Base-by-base conservation (phyloP, 164 flowering plant genomes). In the Piper longum region DNA sequence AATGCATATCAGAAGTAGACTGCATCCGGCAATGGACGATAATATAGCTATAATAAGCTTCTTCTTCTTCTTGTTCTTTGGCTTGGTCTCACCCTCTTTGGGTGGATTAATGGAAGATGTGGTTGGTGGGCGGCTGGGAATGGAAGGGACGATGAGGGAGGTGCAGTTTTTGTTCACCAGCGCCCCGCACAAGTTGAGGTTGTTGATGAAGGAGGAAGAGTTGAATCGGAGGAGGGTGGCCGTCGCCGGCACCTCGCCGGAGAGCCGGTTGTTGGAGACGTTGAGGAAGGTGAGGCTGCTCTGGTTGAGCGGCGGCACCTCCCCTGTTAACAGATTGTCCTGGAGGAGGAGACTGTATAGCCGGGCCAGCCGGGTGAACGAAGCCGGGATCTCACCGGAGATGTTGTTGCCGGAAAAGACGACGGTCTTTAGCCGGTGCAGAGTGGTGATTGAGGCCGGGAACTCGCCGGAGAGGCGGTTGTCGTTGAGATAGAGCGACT, bases 191-290 rank as follows among this genome's bases (percentile, higher is more conserved):
- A 91, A 87, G 43, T 69, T 67, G 0, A 67, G 12, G 59, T 91
- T 91, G 14, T 76, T 79, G 0, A 65, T 40, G 62, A 84, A 92
- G 0, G 96, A 85, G 0, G 91, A 80, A 1, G 45, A 61, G 55
- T 89, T 85, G 82, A 89, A 92, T 63, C 75, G 76, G 7, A 69
- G 16, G 48, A 92, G 67, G 16, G 86, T 67, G 0, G 81, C 64
- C 9, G 92, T 84, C n/a, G 62, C 64, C n/a, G 96, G 96, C 56
- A 92, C 81, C 65, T 69, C 73, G 6, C 96, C 95, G 54, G 87
- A 81, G 54, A 92, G 87, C 12, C 62, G 62, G 66, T 92, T 92
- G 67, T 79, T 76, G 0, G 98, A 89, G 3, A 89, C 87, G 65
- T 88, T 91, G 74, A 91, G 76, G 81, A 70, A 83, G 44, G 79